Evolutionary conservation across 306 rosid species (phyloP).

Genomic region (Calophaca sinica): DNA sequence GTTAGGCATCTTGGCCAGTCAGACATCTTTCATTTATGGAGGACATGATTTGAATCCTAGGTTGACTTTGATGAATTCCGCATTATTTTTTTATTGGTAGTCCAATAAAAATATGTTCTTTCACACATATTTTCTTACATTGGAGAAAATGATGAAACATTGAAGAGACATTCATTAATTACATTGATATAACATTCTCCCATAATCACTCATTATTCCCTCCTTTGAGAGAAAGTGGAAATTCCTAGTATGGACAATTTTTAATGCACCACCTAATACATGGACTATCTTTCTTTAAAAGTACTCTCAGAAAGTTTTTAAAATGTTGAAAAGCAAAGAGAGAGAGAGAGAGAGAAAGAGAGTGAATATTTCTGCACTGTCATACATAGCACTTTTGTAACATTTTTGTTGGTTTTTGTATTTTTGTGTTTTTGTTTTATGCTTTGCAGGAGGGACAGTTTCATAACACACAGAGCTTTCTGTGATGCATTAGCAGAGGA

Average conservation of each 20-base stretch:
- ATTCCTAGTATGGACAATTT: conserved; percentile 34
- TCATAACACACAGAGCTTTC: conserved; percentile 99
- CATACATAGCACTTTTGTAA: conserved; percentile 39
- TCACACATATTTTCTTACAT: conserved; percentile 10
- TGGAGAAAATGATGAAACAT: conserved; percentile 20
- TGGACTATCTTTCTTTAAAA: conserved; percentile 29
- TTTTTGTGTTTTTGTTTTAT: conserved; percentile 34
- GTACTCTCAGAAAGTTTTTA: not conserved
- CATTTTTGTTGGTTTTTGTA: conserved; percentile 43
- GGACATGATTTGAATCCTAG: conserved; percentile 44
- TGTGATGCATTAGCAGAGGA: conserved; percentile 97
- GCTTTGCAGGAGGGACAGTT: conserved; percentile 88
- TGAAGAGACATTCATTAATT: not conserved
- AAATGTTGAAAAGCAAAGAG: conserved; percentile 32
- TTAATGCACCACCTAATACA: conserved; percentile 41
- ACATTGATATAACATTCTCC: conserved; percentile 30
- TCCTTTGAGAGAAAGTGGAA: conserved; percentile 25
- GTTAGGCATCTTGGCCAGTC: not conserved
- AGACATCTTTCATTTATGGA: conserved; percentile 46
- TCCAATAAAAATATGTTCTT: conserved; percentile 27
- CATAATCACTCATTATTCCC: conserved; percentile 38
- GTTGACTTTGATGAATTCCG: conserved; percentile 46
- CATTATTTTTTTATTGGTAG: not conserved
- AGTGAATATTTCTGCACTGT: conserved; percentile 48
- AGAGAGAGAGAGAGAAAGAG: conserved; percentile 31